These are phyloP conservation scores for Melastoma malabathricum DNA, from an alignment of 345 rosid species.

Conservation along the genomic window DNA sequence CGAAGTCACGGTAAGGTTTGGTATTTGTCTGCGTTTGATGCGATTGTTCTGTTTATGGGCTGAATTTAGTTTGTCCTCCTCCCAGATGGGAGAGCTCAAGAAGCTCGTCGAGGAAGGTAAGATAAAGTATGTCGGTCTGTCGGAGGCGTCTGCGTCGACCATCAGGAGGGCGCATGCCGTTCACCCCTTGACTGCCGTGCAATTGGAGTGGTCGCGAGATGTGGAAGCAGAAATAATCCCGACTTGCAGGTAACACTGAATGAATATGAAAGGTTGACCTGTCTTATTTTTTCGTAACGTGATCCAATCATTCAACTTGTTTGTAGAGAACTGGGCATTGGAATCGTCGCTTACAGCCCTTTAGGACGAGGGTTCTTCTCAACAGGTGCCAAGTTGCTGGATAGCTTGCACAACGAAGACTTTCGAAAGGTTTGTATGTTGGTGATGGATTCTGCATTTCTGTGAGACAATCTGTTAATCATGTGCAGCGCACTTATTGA, in stretches of 20 bases:
- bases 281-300: background rate
- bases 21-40: no score
- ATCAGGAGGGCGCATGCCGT: slow-evolving; percentile 73
- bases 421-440: slow-evolving; percentile 24
- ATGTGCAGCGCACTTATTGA: no score
- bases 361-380: slow-evolving; percentile 59
- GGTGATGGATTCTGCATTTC: background rate
- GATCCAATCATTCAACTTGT: slow-evolving; percentile 4
- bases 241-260: slow-evolving; percentile 11
- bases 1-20: slow-evolving; percentile 36
- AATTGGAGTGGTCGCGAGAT: slow-evolving; percentile 72
- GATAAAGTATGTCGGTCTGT: slow-evolving; percentile 53
- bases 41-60: no score
- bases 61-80: background rate
- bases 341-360: slow-evolving; percentile 63
- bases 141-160: slow-evolving; percentile 72
- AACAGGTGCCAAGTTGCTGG: slow-evolving; percentile 41
- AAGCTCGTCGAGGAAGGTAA: slow-evolving; percentile 68
- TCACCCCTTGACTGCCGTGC: slow-evolving; percentile 61
- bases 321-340: slow-evolving; percentile 58
- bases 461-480: no score
- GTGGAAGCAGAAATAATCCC: slow-evolving; percentile 59
- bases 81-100: slow-evolving; percentile 48
- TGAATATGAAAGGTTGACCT: background rate
- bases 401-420: slow-evolving; percentile 25